A percentile compares a stretch with the other conserved stretches of the same genome.
Conservation (phyloP, 495 filamentous ascomycete genomes). For the Aspergillus haitiensis region DNA sequence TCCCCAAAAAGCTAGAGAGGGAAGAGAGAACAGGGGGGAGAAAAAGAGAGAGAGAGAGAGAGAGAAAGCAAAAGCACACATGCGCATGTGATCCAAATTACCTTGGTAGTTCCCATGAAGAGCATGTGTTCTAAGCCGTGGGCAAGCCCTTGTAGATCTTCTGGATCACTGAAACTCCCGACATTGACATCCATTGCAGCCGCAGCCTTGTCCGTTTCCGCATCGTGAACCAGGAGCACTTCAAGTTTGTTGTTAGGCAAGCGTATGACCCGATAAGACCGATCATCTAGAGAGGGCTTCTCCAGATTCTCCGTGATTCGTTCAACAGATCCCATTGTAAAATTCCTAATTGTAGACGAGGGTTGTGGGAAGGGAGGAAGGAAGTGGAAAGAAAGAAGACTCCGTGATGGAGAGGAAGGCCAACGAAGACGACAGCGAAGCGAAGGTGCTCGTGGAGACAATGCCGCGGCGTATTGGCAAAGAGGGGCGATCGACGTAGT, state of each 20-base stretch:
- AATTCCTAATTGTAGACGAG: conserved; percentile 26
- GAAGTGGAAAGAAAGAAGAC: not conserved
- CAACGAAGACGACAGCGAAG: conserved; percentile 12
- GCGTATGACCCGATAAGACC: conserved; percentile 82
- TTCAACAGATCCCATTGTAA: conserved; percentile 52
- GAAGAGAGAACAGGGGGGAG: too few relatives aligned
- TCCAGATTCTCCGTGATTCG: conserved; percentile 79
- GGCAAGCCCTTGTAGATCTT: conserved; percentile 90
- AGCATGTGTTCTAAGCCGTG: conserved; percentile 91
- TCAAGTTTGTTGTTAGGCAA: conserved; percentile 93
- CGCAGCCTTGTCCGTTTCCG: conserved; percentile 94
- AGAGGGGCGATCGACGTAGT: conserved; percentile 23
- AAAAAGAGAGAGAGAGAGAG: not conserved
- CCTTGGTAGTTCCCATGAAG: conserved; percentile 99
- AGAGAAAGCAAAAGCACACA: not conserved
- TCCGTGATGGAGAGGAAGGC: conserved; percentile 8
- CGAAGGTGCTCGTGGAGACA: conserved; percentile 21
- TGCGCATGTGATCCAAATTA: conserved; percentile 32
- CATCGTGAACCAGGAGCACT: conserved; percentile 89
- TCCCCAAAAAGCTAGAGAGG: too few relatives aligned
- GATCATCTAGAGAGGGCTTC: conserved; percentile 83
- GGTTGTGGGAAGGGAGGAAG: conserved; percentile 26
- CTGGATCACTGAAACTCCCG: conserved; percentile 88
- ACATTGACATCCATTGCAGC: conserved; percentile 95
- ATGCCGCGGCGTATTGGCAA: conserved; percentile 16